These are phyloP conservation scores for Penicillium angulare DNA, from an alignment of 495 filamentous ascomycete genomes.

Conservation along the genomic window DNA sequence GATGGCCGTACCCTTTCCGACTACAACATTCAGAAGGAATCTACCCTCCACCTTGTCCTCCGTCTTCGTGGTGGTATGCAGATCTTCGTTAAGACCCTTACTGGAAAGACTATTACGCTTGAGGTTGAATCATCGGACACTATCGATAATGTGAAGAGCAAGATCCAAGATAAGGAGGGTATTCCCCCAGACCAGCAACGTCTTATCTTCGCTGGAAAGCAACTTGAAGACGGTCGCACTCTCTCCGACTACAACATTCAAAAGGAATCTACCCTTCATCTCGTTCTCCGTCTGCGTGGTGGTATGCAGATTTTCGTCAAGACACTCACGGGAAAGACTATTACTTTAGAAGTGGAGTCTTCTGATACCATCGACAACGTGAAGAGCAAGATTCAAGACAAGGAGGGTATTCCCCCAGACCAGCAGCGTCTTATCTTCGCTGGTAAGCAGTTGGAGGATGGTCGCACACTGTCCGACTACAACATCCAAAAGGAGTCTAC, in stretches of 20 bases:
- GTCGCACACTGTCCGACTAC: slow-evolving; percentile 80
- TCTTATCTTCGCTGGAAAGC: slow-evolving; percentile 96
- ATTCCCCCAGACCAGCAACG: slow-evolving; percentile 94
- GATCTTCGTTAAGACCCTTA: slow-evolving; percentile 71
- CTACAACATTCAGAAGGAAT: slow-evolving; percentile 75
- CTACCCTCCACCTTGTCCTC: slow-evolving; percentile 66
- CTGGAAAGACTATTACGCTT: slow-evolving; percentile 70
- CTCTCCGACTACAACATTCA: slow-evolving; percentile 98
- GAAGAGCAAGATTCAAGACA: slow-evolving; percentile 90
- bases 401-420: slow-evolving; percentile 87
- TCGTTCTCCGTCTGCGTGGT: slow-evolving; percentile 95
- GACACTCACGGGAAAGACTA: slow-evolving; percentile 90
- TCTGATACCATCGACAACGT: slow-evolving; percentile 94
- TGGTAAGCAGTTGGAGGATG: slow-evolving; percentile 88
- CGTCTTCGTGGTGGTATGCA: slow-evolving; percentile 76
- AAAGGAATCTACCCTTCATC: slow-evolving; percentile 96
- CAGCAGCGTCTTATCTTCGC: slow-evolving; percentile 90
- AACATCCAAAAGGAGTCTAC: slow-evolving; percentile 95
- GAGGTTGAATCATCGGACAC: slow-evolving; percentile 81
- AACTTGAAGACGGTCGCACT: slow-evolving; percentile 89
- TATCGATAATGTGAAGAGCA: slow-evolving; percentile 97
- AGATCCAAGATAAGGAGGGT: slow-evolving; percentile 98
- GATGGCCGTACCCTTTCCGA: slow-evolving; percentile 69
- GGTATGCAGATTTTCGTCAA: slow-evolving; percentile 97
- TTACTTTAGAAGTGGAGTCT: slow-evolving; percentile 84